Base-by-base conservation (phyloP, 2,329 filamentous ascomycete genomes). In the Myriosclerotinia curreyana region DNA sequence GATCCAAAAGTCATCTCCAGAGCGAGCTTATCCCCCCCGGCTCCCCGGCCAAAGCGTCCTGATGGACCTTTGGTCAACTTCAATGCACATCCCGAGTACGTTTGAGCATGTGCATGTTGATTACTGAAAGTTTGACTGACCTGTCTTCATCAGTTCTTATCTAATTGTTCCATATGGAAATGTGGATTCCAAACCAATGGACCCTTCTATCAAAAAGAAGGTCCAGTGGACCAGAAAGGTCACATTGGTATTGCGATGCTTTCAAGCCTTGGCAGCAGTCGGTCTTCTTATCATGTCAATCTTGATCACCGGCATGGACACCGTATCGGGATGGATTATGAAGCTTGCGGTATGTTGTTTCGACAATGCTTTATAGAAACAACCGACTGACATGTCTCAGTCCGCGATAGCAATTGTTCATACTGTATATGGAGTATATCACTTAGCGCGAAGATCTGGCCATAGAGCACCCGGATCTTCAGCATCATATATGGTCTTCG, bases 401-500 rank as follows among this genome's bases (percentile, higher is more conserved):
- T 86, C 91, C 64, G 90, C 85, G n/a, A 81, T 94, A 49, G 88
- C 89, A 60, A 82, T 88, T 54, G 71, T 90, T 5, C 87, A 92
- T 74, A 86, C 85, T 20, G 72, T 86, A 22, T 98, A 98, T 76
- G 90, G 84, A 50, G 83, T 96, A 66, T 95, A 90, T 72, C 92
- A 97, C 75, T 84, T 96, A 48, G 81, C 84, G 17, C 85, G 90
- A 40, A 85, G 87, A 46, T 83, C 90, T 0, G 86, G 85, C 55
- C 84, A 82, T 52, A 86, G 92, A 60, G 86, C 92, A 0, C 87
- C 94, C 0, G 88, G 82, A 4, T 96, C 91, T 28, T 91, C 92
- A 22, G 88, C 91, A 17, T 94, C 91, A 68, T 98, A 98, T 76
- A 92, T 96, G 76, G 78, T 95, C 64, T 98, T 97, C 75, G 86